These are phyloP conservation scores for Amanita pallidorosea DNA, from an alignment of 768 basidiomycete genomes.

Conservation along the genomic window DNA sequence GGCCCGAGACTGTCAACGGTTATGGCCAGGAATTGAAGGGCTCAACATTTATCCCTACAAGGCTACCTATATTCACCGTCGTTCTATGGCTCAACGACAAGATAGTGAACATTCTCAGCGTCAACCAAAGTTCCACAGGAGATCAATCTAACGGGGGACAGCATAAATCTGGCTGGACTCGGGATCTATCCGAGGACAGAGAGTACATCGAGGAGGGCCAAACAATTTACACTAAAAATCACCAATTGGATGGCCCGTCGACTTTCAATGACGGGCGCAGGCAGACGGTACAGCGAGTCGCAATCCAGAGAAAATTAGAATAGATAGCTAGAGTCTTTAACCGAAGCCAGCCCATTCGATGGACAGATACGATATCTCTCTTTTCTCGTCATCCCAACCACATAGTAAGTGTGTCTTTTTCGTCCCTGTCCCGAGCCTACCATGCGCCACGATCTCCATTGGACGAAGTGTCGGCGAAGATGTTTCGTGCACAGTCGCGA, in stretches of 20 bases:
- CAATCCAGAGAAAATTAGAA: background rate
- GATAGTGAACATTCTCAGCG: conserved; percentile 51
- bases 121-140: conserved; percentile 25
- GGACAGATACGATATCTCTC: conserved; percentile 61
- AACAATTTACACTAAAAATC: background rate
- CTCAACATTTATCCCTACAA: conserved; percentile 67
- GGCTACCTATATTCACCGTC: conserved; percentile 62
- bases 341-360: conserved; percentile 93
- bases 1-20: conserved; percentile 23
- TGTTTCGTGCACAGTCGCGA: conserved; percentile 69
- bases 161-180: conserved; percentile 11
- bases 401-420: conserved; percentile 94
- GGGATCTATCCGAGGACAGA: conserved; percentile 31
- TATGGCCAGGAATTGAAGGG: no score
- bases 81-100: conserved; percentile 70
- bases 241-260: background rate
- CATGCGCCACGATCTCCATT: conserved; percentile 94
- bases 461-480: conserved; percentile 53
- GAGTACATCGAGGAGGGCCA: conserved; percentile 55
- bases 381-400: conserved; percentile 69
- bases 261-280: background rate
- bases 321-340: conserved; percentile 17
- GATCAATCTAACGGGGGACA: conserved; percentile 13
- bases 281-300: background rate
- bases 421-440: conserved; percentile 90